Conservation (phyloP, 2,329 filamentous ascomycete species). For the Ampelomyces quisqualis region DNA sequence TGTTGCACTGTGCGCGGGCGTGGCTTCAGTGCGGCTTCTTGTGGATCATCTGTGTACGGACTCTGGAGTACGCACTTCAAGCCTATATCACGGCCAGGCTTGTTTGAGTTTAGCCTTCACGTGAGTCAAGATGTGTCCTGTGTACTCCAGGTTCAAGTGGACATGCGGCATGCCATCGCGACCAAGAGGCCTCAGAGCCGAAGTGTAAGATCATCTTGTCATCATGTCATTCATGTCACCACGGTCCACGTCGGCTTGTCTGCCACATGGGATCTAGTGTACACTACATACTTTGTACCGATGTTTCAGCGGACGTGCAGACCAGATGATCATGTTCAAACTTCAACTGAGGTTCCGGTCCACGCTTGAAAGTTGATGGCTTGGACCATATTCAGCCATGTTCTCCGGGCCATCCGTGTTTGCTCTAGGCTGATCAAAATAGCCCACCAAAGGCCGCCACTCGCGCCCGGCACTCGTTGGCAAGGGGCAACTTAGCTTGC, state of each 20-base stretch:
- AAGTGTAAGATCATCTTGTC: too few species aligned
- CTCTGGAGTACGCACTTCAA: conserved; percentile 2
- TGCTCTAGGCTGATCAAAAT: conserved; percentile 20
- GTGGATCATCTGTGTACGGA: conserved; percentile 6
- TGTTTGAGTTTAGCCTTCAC: conserved; percentile 5
- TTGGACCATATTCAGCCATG: conserved; percentile 6
- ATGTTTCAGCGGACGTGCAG: not conserved
- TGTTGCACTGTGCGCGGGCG: not conserved
- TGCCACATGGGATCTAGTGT: too few species aligned
- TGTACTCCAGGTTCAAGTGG: not conserved
- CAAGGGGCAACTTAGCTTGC: conserved; percentile 10
- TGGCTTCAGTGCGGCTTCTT: conserved; percentile 3
- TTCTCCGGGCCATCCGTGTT: conserved; percentile 3
- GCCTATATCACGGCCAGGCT: conserved; percentile 6
- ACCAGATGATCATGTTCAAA: not conserved
- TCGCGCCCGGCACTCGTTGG: conserved; percentile 4
- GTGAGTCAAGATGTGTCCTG: not conserved
- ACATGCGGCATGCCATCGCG: not conserved
- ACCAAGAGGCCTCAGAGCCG: too few species aligned
- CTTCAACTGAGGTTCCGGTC: too few species aligned
- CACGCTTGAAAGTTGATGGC: not conserved
- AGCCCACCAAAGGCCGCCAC: conserved; percentile 8
- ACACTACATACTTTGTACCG: not conserved
- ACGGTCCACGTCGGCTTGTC: too few species aligned
- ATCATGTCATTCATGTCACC: too few species aligned